Evolutionary conservation across 371 early-diverging fungal genomes (phyloP).

Genomic region (Entomophthora muscae): DNA sequence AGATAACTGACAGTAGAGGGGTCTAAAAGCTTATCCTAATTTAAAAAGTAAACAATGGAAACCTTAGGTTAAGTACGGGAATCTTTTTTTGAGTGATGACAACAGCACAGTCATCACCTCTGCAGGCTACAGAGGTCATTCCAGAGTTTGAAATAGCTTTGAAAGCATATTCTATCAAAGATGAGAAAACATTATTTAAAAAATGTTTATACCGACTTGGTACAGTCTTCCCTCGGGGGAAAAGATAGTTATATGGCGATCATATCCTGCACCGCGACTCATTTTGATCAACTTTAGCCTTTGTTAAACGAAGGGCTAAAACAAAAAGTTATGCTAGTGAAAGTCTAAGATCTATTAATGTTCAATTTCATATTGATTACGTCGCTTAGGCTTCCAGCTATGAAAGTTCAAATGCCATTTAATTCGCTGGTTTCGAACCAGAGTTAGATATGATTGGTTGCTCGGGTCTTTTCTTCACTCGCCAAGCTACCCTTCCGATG

Average conservation of each 20-base stretch:
- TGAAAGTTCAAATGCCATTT: too few species aligned
- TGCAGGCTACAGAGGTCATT: slow-evolving; percentile 85
- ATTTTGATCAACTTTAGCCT: slow-evolving; percentile 17
- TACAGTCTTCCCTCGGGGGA: slow-evolving; percentile 97
- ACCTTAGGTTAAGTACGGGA: too few species aligned
- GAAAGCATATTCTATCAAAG: slow-evolving; percentile 95
- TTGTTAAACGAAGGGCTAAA: too few species aligned
- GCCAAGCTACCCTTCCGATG: too few species aligned
- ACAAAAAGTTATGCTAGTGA: too few species aligned
- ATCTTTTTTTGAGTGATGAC: slow-evolving; percentile 93
- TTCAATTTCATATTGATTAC: too few species aligned
- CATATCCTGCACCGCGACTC: slow-evolving; percentile 80
- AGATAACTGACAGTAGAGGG: slow-evolving; percentile 81
- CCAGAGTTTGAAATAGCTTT: slow-evolving; percentile 95
- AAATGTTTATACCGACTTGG: slow-evolving; percentile 79
- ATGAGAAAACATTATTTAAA: not conserved
- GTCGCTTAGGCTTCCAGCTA: too few species aligned
- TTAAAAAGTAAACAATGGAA: not conserved
- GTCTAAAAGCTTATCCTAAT: slow-evolving; percentile 87
- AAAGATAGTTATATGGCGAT: slow-evolving; percentile 97
- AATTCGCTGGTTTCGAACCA: not conserved
- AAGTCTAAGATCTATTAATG: too few species aligned
- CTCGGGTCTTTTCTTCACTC: not conserved
- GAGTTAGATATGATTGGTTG: not conserved
- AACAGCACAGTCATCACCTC: slow-evolving; percentile 85